Evolutionary conservation across 768 basidiomycete genomes (phyloP), one percentile per base, ranked within the genome.

Genomic region (Boletus rex-veris): DNA sequence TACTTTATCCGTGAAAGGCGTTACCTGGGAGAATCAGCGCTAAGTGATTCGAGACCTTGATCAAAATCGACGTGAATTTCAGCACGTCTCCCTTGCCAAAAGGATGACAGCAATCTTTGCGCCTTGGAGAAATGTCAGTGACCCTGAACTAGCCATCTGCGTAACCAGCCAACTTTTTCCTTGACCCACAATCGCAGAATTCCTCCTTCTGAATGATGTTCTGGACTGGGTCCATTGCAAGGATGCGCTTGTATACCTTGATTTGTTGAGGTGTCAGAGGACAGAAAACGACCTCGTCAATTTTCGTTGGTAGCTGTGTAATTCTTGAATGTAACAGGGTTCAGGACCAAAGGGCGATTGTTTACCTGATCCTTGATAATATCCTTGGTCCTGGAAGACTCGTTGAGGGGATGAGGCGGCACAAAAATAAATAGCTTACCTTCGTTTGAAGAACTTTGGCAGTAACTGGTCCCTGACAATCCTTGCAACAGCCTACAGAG

Each of bases 241-340:
- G 72, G 33, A 95, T 76, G 6, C 79, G 77, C 59, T 82, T 87
- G 69, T 97, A 96, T 1, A 85, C 89, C 15, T 69, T 64, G 28
- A 84, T 80, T 70, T 97, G 95, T 35, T 72, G 76, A 0, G 73
- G 53, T 0, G 89, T 89, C 45, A 98, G 73, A 15, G 93, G 95
- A 64, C 96, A 99, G 63, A 98, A 96, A 6, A 97, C 92, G 14
- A 98, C 89, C 64, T 92, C 77, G 60, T 99, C 96, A 0, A 80
- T 80, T 74, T 99, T 99, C 56, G 78, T 77, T 1, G 96, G 96
- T 3, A 98, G 77, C 88, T 95, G 61, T 3, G 37, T 14, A 43
- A 57, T 7, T 12, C 28, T 48, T 24, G 16, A 54, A 18, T 35
- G 18, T 47, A 21, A 33, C 1, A 30, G 14, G 19, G 31, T 10